Evolutionary conservation across 108 stramenopile genomes (phyloP).

Genomic region (Fragilaria crotonensis): DNA sequence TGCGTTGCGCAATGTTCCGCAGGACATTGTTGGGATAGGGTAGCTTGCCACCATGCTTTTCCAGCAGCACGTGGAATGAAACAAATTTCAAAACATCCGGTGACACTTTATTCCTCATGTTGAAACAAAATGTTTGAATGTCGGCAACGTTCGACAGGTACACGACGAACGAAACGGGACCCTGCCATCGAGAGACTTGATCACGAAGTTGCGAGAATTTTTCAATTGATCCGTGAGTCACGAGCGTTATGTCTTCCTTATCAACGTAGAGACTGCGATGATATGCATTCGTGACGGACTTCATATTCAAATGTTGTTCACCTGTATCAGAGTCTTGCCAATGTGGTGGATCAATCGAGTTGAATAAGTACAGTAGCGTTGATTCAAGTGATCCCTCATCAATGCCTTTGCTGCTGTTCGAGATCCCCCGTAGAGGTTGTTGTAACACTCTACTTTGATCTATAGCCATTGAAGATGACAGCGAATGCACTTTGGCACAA

Average conservation of each 20-base stretch:
- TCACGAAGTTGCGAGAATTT: neutral
- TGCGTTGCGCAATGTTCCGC: conserved; percentile 5
- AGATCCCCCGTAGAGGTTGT: neutral
- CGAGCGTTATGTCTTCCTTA: conserved; percentile 3
- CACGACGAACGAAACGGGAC: neutral
- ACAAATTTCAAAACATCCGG: neutral
- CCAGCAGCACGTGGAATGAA: neutral
- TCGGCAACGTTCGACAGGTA: neutral
- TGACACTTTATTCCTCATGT: neutral
- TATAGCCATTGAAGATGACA: no score
- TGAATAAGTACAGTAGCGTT: neutral
- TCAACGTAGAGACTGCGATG: neutral
- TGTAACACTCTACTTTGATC: no score
- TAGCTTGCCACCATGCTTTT: neutral
- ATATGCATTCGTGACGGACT: neutral
- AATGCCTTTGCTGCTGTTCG: neutral
- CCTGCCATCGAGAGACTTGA: conserved; percentile 1
- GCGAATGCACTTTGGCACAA: no score
- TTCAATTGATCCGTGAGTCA: neutral
- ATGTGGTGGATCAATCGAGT: neutral
- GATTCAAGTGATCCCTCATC: neutral
- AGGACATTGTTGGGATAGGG: conserved; percentile 10
- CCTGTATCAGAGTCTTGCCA: neutral
- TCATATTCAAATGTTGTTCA: conserved; percentile 1
- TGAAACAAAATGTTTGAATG: neutral